Evolutionary conservation across 495 filamentous ascomycete genomes (phyloP).

Genomic region (Cudoniella acicularis): DNA sequence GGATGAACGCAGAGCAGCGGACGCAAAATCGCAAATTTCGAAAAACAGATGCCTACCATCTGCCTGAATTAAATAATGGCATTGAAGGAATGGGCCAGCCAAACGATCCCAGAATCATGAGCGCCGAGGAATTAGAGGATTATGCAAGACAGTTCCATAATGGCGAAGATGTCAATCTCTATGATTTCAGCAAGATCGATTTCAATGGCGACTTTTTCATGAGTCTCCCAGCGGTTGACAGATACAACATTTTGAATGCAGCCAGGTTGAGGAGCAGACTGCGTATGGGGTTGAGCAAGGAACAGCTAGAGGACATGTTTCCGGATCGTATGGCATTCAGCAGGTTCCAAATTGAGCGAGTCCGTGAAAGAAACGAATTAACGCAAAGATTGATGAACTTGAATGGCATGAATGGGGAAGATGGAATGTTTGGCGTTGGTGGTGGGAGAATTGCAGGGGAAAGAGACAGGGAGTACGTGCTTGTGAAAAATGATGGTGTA

Average conservation of each 20-base stretch:
- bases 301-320: slow-evolving; percentile 93
- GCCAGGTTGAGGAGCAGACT: slow-evolving; percentile 81
- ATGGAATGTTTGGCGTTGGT: slow-evolving; percentile 58
- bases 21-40: slow-evolving; percentile 71
- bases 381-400: slow-evolving; percentile 95
- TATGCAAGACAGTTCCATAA: slow-evolving; percentile 89
- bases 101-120: slow-evolving; percentile 94
- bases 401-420: slow-evolving; percentile 78
- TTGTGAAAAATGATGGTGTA: slow-evolving; percentile 90
- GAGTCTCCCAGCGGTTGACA: slow-evolving; percentile 82
- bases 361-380: slow-evolving; percentile 86
- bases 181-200: slow-evolving; percentile 98
- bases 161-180: slow-evolving; percentile 95
- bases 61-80: slow-evolving; percentile 74
- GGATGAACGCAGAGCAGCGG: slow-evolving; percentile 75
- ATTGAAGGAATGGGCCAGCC: slow-evolving; percentile 82
- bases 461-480: slow-evolving; percentile 85
- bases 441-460: slow-evolving; percentile 79
- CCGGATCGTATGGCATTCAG: slow-evolving; percentile 98
- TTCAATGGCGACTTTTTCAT: slow-evolving; percentile 92
- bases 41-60: slow-evolving; percentile 91
- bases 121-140: slow-evolving; percentile 83
- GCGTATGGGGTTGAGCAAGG: slow-evolving; percentile 93
- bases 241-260: slow-evolving; percentile 96
- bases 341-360: slow-evolving; percentile 91